These are phyloP conservation scores for Pichiaceae sp. DNA, from an alignment of 1,139 yeast species.

Conservation along the genomic window DNA sequence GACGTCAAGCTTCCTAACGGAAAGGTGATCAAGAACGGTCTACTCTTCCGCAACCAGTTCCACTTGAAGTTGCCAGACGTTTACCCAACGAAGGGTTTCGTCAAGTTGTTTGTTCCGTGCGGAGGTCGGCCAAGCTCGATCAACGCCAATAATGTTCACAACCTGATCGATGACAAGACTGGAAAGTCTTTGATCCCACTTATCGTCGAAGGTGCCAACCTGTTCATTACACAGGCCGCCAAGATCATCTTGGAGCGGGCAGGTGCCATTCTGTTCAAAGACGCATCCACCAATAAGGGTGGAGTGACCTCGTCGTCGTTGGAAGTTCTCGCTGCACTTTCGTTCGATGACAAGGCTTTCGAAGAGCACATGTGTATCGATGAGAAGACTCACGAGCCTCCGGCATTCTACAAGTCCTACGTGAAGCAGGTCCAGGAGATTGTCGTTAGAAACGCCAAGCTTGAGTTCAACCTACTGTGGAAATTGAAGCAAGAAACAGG, in stretches of 20 bases:
- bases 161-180: constrained; percentile 63
- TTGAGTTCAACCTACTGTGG: constrained; percentile 88
- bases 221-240: constrained; percentile 91
- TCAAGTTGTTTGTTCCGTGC: constrained; percentile 90
- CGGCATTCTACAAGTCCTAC: constrained; percentile 71
- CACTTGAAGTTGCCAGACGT: constrained; percentile 66
- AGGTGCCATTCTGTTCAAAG: constrained; percentile 83
- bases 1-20: constrained; percentile 79
- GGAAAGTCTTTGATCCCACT: constrained; percentile 77
- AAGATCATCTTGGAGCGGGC: constrained; percentile 79
- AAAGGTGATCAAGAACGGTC: constrained; percentile 64
- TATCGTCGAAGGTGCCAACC: constrained; percentile 95
- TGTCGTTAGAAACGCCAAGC: constrained; percentile 68
- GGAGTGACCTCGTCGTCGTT: constrained; percentile 96
- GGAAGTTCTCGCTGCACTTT: constrained; percentile 90
- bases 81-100: constrained; percentile 44
- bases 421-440: constrained; percentile 76
- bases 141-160: constrained; percentile 74
- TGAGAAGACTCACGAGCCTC: constrained; percentile 41
- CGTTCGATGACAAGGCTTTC: constrained; percentile 82
- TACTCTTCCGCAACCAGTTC: constrained; percentile 86
- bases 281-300: constrained; percentile 96
- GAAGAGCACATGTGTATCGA: constrained; percentile 67
- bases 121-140: constrained; percentile 99
- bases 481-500: constrained; percentile 60